Conservation (phyloP, 2,329 filamentous ascomycete species). For the Stachybotrys echinatus region DNA sequence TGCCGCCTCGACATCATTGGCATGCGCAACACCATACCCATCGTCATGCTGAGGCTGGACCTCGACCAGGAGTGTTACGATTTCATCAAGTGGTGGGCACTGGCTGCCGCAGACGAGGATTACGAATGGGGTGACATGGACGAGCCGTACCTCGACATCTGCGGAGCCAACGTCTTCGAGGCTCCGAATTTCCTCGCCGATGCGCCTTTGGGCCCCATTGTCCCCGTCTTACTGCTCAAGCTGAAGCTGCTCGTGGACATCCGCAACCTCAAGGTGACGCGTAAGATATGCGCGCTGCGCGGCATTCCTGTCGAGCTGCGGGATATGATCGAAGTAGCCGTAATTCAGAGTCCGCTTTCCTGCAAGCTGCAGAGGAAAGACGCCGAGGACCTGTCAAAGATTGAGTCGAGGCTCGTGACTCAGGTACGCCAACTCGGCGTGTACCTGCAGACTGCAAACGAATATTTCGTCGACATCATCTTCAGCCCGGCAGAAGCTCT, state of each 20-base stretch:
- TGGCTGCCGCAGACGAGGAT: slow-evolving; percentile 3
- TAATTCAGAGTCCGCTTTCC: slow-evolving; percentile 4
- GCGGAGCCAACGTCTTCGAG: background rate
- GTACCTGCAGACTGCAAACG: too few species aligned
- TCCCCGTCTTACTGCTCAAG: slow-evolving; percentile 4
- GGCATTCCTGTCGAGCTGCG: slow-evolving; percentile 2
- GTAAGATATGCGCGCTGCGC: slow-evolving; percentile 3
- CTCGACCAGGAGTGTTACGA: slow-evolving; percentile 41
- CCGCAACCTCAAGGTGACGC: slow-evolving; percentile 2
- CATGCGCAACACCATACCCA: slow-evolving; percentile 29
- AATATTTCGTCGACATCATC: too few species aligned
- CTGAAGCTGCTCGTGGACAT: slow-evolving; percentile 1
- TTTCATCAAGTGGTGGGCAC: slow-evolving; percentile 26
- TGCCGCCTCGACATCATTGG: slow-evolving; percentile 36
- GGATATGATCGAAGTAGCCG: slow-evolving; percentile 1
- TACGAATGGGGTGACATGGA: slow-evolving; percentile 6
- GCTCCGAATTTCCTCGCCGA: background rate
- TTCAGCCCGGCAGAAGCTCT: too few species aligned
- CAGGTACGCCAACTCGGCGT: too few species aligned
- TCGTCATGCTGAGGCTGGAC: slow-evolving; percentile 34
- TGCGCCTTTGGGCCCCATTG: background rate
- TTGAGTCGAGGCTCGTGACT: too few species aligned
- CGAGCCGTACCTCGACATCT: slow-evolving; percentile 1
- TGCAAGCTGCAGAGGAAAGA: slow-evolving; percentile 1
- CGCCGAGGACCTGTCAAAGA: too few species aligned